These are phyloP conservation scores for Cryptococcus hybrid DNA, from an alignment of 1,284 basidiomycete genomes.

Conservation along the genomic window DNA sequence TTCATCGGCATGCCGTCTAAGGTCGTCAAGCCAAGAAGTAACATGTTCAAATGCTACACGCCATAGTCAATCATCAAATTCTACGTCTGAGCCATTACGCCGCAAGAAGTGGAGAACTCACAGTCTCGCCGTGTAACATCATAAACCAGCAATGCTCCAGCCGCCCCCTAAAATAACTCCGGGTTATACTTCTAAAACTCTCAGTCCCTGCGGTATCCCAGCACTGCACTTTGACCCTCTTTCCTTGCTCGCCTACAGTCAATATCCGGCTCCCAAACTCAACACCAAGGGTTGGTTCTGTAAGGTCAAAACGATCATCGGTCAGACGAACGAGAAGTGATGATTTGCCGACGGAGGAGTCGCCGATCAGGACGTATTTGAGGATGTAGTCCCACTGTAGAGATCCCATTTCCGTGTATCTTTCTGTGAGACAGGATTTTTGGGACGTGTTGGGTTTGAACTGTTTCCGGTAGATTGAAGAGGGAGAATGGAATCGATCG, in stretches of 20 bases:
- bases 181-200: slow-evolving; percentile 64
- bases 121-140: slow-evolving; percentile 76
- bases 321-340: slow-evolving; percentile 41
- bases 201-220: slow-evolving; percentile 50
- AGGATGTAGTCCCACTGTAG: slow-evolving; percentile 25
- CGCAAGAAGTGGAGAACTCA: slow-evolving; percentile 19
- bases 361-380: slow-evolving; percentile 47
- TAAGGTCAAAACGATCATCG: slow-evolving; percentile 36
- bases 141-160: slow-evolving; percentile 88
- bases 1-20: slow-evolving; percentile 42
- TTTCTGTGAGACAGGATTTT: too few species aligned
- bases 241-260: slow-evolving; percentile 32
- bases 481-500: too few species aligned
- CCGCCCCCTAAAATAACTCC: slow-evolving; percentile 93
- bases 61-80: not conserved
- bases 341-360: slow-evolving; percentile 44
- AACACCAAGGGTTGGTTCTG: slow-evolving; percentile 45
- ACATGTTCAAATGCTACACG: slow-evolving; percentile 36
- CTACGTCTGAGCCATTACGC: not conserved
- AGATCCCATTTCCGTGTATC: too few species aligned
- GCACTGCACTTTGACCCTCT: slow-evolving; percentile 47
- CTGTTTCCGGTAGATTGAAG: too few species aligned
- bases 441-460: too few species aligned
- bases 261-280: slow-evolving; percentile 44
- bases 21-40: slow-evolving; percentile 42